These are phyloP conservation scores for Lolium multiflorum DNA, from an alignment of 176 grass and related monocot genomes.

Conservation along the genomic window DNA sequence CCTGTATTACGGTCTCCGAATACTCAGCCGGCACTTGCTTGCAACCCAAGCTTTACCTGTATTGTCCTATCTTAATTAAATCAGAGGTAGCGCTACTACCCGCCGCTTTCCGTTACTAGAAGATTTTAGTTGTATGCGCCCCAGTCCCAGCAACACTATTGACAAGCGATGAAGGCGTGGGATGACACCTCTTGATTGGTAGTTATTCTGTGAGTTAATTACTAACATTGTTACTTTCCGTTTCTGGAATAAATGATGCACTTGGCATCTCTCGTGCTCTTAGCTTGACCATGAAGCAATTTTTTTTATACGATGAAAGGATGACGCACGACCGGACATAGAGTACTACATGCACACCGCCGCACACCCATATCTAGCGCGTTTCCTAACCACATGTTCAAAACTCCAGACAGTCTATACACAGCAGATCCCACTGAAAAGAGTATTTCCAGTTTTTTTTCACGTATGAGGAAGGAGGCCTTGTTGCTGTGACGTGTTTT, in stretches of 20 bases:
- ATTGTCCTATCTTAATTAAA: background rate
- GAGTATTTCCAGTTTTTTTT: background rate
- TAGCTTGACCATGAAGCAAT: background rate
- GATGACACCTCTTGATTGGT: constrained; percentile 8
- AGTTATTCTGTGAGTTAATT: constrained; percentile 1
- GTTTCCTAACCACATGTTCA: too few relatives aligned
- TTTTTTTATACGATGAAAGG: background rate
- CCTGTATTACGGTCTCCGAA: background rate
- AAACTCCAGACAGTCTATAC: too few relatives aligned
- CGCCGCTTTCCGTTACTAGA: background rate
- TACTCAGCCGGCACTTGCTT: background rate
- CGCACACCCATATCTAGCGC: too few relatives aligned
- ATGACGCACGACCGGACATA: background rate
- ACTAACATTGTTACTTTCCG: background rate
- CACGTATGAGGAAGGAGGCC: background rate
- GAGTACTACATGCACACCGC: background rate
- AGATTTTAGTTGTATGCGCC: background rate
- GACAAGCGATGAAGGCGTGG: background rate
- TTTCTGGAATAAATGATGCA: background rate
- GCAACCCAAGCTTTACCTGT: background rate
- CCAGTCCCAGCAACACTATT: background rate
- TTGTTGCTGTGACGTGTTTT: background rate
- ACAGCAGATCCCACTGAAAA: background rate
- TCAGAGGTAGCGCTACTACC: background rate
- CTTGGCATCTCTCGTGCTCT: background rate